phyloP scores from a whole-genome alignment of 768 basidiomycete species.

The Xerocomus potaroensis region DNA sequence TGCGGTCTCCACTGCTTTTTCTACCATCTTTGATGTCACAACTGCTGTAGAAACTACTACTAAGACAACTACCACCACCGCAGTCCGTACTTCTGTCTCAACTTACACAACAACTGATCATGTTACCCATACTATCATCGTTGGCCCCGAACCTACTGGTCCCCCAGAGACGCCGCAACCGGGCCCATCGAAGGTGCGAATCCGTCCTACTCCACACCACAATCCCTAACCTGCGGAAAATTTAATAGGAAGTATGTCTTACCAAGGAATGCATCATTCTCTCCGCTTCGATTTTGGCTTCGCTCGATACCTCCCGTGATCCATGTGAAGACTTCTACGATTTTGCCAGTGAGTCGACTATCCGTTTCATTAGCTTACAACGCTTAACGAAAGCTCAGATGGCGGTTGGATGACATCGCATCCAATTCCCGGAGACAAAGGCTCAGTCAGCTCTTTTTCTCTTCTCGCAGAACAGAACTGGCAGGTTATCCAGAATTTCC shows the following conservation, averaged over 20 bases:
- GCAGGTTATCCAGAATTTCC: constrained; percentile 67
- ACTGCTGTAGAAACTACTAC: constrained; percentile 41
- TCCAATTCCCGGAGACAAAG: constrained; percentile 84
- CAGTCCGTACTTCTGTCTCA: constrained; percentile 33
- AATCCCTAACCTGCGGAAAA: constrained; percentile 1
- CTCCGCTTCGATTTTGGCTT: constrained; percentile 76
- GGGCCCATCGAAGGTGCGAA: constrained; percentile 48
- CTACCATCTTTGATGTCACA: constrained; percentile 31
- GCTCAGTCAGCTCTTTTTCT: constrained; percentile 67
- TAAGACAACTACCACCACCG: constrained; percentile 35
- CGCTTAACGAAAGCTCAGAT: constrained; percentile 39
- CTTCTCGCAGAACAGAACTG: constrained; percentile 70
- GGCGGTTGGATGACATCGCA: constrained; percentile 85
- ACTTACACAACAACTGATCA: constrained; percentile 37
- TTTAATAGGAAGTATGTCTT: constrained; percentile 59
- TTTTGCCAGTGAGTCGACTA: constrained; percentile 70
- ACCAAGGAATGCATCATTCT: constrained; percentile 77
- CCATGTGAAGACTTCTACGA: constrained; percentile 96
- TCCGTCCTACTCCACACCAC: neutral
- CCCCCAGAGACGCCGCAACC: constrained; percentile 54
- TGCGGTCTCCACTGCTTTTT: constrained; percentile 29
- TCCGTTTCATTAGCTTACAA: neutral
- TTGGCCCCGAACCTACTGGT: constrained; percentile 37
- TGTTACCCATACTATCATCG: constrained; percentile 39
- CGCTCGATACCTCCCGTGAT: constrained; percentile 76